Base-by-base conservation (phyloP, 2,329 filamentous ascomycete genomes). In the Xylariaceae sp. region DNA sequence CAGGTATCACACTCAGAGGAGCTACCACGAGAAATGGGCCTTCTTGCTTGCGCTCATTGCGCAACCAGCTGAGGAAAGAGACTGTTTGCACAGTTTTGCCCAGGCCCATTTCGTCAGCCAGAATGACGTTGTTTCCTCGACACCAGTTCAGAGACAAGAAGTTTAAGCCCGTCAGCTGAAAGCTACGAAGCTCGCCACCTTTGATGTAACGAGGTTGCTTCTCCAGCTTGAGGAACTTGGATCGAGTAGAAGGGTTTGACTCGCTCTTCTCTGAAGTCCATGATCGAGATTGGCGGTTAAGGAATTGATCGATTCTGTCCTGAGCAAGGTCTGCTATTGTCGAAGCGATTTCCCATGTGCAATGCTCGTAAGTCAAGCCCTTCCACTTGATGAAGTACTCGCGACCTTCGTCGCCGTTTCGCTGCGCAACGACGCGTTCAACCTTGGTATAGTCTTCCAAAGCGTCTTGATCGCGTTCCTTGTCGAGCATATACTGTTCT, bases 321-420 rank as follows among this genome's bases (percentile, higher is more conserved):
- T 97, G 92, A 52, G 92, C 91, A 56, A 90, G 84, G 37, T 85
- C 78, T 71, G 86, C 89, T 67, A 97, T 84, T 39, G 93, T 80
- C 4, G 84, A 81, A 45, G 87, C 89, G 47, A 80, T 76, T 73
- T 99, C 94, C 95, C 95, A 99, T 1, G 95, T 99, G 75, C 90
- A 96, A 63, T 88, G 87, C 68, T 97, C 92, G 72, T 99, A 99
- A 55, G 88, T 90, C 55, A 97, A 82, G 9, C 90, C 90, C 75
- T 94, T 96, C 92, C 94, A 99, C 77, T 99, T 99, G 74, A 97
- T 88, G 65, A 87, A 90, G 73, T 99, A 99, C 72, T 97, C 91
- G 0, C 84, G 84, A 53, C 86, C 90, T 7, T 89, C 88, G 11
- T 94, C 91, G 23, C 88, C 88, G 59, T 91, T 85, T 63, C 89